Percentiles rank a stretch among this genome's conserved stretches.
These are phyloP conservation scores for Cephaloascus albidus DNA, from an alignment of 805 yeast species.

Conservation along the genomic window DNA sequence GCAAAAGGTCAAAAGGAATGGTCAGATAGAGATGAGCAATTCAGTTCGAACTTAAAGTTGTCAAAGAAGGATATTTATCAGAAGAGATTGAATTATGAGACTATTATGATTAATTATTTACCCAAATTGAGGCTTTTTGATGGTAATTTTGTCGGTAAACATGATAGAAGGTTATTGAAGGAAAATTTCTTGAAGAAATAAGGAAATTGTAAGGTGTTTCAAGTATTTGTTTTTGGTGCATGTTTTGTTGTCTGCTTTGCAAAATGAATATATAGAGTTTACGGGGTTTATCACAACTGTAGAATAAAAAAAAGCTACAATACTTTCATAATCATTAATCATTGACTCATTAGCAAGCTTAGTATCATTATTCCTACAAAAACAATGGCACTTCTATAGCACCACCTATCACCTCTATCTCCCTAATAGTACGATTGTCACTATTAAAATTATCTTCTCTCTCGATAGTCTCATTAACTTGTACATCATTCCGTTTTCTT, in stretches of 20 bases:
- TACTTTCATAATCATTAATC: too few species aligned
- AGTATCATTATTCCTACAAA: too few species aligned
- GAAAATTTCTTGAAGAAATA: neutral
- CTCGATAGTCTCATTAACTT: neutral
- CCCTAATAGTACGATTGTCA: neutral
- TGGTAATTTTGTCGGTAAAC: conserved; percentile 16
- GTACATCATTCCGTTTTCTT: neutral
- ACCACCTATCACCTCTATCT: conserved; percentile 6
- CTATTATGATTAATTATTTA: conserved; percentile 23
- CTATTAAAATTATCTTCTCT: conserved; percentile 1
- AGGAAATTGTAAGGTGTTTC: too few species aligned
- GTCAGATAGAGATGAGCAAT: conserved; percentile 25
- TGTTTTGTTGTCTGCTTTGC: too few species aligned
- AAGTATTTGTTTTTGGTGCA: too few species aligned
- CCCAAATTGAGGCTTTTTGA: conserved; percentile 21
- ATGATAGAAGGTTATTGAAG: conserved; percentile 3
- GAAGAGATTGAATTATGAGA: conserved; percentile 21
- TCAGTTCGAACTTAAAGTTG: conserved; percentile 5
- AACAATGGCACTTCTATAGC: conserved; percentile 13
- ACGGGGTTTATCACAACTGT: too few species aligned
- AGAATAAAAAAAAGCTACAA: too few species aligned
- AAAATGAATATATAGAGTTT: too few species aligned
- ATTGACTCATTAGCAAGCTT: too few species aligned
- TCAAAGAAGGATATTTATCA: neutral
- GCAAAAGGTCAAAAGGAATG: conserved; percentile 24